A percentile compares a stretch with the other conserved stretches of the same genome.
phyloP scores from a whole-genome alignment of 2,329 filamentous ascomycete genomes.

The Aureobasidium mangrovei region DNA sequence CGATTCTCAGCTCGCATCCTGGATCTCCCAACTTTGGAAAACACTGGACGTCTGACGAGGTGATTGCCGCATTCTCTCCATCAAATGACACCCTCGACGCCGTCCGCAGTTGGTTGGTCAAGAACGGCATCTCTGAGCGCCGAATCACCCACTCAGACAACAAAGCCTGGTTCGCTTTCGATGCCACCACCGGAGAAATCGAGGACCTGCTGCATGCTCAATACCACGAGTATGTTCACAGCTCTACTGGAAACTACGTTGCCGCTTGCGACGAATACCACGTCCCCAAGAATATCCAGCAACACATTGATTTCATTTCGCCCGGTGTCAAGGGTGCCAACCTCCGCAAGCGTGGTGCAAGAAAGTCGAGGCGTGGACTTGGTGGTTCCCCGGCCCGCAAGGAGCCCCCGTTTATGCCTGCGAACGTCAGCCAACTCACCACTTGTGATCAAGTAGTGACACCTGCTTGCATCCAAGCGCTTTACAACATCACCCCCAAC shows the following conservation, averaged over 20 bases:
- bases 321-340: conserved; percentile 23
- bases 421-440: conserved; percentile 14
- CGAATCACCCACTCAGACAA: conserved; percentile 26
- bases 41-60: conserved; percentile 24
- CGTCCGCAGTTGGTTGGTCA: conserved; percentile 22
- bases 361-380: conserved; percentile 13
- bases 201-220: conserved; percentile 23
- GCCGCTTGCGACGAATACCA: conserved; percentile 22
- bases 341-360: conserved; percentile 11
- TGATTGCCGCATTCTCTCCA: conserved; percentile 23
- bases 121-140: conserved; percentile 16
- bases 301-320: conserved; percentile 24
- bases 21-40: conserved; percentile 28
- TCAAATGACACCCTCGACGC: conserved; percentile 20
- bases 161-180: conserved; percentile 27
- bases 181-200: conserved; percentile 22
- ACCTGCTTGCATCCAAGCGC: conserved; percentile 20
- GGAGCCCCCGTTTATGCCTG: conserved; percentile 14
- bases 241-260: conserved; percentile 17
- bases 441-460: conserved; percentile 20
- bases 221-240: conserved; percentile 23
- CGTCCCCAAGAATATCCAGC: conserved; percentile 18
- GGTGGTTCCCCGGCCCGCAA: neutral
- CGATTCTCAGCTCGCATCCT: conserved; percentile 21
- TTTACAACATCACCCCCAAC: conserved; percentile 20